phyloP scores from a whole-genome alignment of 1,139 yeast species.

The Debaryomyces fabryi region DNA sequence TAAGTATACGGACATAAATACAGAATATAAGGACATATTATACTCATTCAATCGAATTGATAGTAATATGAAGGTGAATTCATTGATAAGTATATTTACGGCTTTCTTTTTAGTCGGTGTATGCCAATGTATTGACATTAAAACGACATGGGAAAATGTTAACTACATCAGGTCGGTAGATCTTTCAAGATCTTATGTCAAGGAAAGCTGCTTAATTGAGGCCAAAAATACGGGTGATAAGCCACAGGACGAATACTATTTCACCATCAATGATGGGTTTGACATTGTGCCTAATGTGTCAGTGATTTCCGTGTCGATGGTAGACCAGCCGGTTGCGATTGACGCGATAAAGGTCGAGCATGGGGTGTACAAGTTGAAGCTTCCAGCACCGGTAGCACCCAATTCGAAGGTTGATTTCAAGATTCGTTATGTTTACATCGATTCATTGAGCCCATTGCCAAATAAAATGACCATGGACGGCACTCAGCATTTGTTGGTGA shows the following conservation, averaged over 20 bases:
- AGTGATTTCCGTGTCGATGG: conserved; percentile 41
- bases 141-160: conserved; percentile 46
- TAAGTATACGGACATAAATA: not conserved
- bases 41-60: conserved; percentile 1
- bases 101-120: conserved; percentile 4
- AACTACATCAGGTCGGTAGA: conserved; percentile 59
- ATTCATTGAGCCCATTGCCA: conserved; percentile 63
- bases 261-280: conserved; percentile 53
- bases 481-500: conserved; percentile 59
- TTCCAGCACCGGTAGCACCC: conserved; percentile 72
- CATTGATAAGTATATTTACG: conserved; percentile 8
- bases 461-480: conserved; percentile 60
- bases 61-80: conserved; percentile 7
- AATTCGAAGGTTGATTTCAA: conserved; percentile 53
- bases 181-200: conserved; percentile 64
- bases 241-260: conserved; percentile 59
- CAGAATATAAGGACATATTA: not conserved
- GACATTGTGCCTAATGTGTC: conserved; percentile 51
- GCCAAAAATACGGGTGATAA: conserved; percentile 59
- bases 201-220: conserved; percentile 59
- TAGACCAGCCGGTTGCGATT: conserved; percentile 33
- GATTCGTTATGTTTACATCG: conserved; percentile 56
- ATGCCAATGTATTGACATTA: conserved; percentile 7
- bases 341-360: conserved; percentile 35
- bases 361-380: conserved; percentile 44